These are phyloP conservation scores for Epichloe amarillans DNA, from an alignment of 2,329 filamentous ascomycete genomes.

Conservation along the genomic window DNA sequence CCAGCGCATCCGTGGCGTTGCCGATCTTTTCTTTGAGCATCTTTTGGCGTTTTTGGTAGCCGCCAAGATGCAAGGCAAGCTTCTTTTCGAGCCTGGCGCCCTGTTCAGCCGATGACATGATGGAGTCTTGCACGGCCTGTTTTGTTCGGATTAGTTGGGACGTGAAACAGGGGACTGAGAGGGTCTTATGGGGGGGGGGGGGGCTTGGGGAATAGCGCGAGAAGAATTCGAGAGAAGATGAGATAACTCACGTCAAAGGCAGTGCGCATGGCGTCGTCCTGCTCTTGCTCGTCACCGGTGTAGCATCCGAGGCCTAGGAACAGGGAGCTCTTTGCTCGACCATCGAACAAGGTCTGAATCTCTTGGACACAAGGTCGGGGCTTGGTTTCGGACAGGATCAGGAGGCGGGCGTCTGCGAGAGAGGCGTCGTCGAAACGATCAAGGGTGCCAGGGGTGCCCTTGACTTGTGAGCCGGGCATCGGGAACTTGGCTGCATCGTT, in stretches of 20 bases:
- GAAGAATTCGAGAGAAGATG: too few relatives aligned
- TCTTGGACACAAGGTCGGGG: slow-evolving; percentile 32
- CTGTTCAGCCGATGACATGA: slow-evolving; percentile 61
- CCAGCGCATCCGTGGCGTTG: slow-evolving; percentile 61
- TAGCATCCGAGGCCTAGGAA: slow-evolving; percentile 75
- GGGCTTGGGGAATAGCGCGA: background rate
- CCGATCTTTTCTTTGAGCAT: slow-evolving; percentile 65
- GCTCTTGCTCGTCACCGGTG: slow-evolving; percentile 59
- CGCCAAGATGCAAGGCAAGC: slow-evolving; percentile 72
- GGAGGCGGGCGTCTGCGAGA: slow-evolving; percentile 61
- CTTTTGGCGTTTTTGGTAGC: slow-evolving; percentile 79
- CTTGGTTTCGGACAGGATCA: slow-evolving; percentile 59
- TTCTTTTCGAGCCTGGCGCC: slow-evolving; percentile 90
- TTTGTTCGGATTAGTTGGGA: background rate
- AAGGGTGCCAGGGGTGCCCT: slow-evolving; percentile 44
- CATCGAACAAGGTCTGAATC: slow-evolving; percentile 40
- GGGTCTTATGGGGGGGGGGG: too few relatives aligned
- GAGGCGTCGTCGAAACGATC: slow-evolving; percentile 55
- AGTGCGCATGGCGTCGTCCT: slow-evolving; percentile 46
- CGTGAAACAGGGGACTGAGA: background rate
- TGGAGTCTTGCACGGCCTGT: slow-evolving; percentile 57
- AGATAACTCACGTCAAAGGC: slow-evolving; percentile 56
- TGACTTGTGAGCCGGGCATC: slow-evolving; percentile 51
- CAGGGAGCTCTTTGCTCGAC: slow-evolving; percentile 38
- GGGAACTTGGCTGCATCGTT: slow-evolving; percentile 69